Evolutionary conservation across 164 flowering plant species (phyloP).

Genomic region (Macadamia tetraphylla): DNA sequence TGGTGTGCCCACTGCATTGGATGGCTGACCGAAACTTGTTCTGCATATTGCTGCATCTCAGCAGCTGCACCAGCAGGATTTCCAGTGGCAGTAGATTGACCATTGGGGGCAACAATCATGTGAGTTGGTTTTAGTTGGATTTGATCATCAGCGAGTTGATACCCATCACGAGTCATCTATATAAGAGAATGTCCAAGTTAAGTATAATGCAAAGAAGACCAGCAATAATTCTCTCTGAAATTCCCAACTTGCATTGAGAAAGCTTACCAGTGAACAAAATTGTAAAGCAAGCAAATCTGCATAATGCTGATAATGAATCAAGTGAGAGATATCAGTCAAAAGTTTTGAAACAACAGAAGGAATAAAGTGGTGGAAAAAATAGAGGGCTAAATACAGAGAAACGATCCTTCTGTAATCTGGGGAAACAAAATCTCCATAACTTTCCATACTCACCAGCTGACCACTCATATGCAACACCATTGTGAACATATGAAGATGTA

Average conservation of each 20-base stretch:
- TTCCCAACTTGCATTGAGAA: neutral
- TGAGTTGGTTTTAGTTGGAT: slow-evolving; percentile 50
- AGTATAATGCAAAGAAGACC: neutral
- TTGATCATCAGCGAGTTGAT: slow-evolving; percentile 38
- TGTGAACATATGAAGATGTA: no score
- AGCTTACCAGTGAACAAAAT: slow-evolving; percentile 59
- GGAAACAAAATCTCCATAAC: neutral
- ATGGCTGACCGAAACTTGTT: slow-evolving; percentile 42
- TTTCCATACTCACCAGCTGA: neutral
- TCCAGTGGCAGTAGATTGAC: slow-evolving; percentile 38
- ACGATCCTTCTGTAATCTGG: neutral
- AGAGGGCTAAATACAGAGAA: slow-evolving; percentile 3
- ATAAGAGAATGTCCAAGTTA: slow-evolving; percentile 3
- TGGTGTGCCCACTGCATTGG: slow-evolving; percentile 38
- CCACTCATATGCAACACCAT: neutral
- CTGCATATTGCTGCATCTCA: slow-evolving; percentile 59
- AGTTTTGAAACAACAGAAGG: no score
- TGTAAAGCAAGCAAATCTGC: slow-evolving; percentile 85
- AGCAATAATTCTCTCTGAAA: neutral
- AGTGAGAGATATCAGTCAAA: slow-evolving; percentile 9
- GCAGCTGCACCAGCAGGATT: slow-evolving; percentile 25
- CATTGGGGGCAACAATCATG: slow-evolving; percentile 18
- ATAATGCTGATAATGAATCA: slow-evolving; percentile 45
- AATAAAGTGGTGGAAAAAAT: neutral
- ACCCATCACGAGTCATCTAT: slow-evolving; percentile 83